phyloP scores from a whole-genome alignment of 164 flowering plant species.

The Hamamelis virginiana region DNA sequence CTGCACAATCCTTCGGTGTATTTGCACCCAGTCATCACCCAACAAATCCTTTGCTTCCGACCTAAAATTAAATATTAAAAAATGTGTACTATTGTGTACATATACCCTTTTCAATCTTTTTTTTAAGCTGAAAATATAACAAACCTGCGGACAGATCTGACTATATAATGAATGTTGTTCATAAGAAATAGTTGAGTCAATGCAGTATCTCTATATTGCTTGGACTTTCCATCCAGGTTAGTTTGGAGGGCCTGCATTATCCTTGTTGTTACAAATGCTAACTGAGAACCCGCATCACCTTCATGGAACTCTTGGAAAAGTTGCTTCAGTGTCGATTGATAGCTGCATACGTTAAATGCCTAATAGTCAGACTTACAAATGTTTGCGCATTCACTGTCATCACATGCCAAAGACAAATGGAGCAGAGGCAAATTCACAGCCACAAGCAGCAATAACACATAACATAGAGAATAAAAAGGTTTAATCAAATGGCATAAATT shows the following conservation, averaged over 20 bases:
- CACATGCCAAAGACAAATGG: neutral
- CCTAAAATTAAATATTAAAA: constrained; percentile 24
- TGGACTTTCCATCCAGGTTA: constrained; percentile 91
- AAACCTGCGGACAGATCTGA: constrained; percentile 94
- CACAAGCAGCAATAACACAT: too few relatives aligned
- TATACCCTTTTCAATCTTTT: neutral
- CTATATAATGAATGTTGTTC: constrained; percentile 95
- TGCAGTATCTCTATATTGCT: constrained; percentile 86
- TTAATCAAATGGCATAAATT: too few relatives aligned
- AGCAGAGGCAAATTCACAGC: neutral
- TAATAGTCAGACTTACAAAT: constrained; percentile 5
- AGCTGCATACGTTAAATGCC: constrained; percentile 43
- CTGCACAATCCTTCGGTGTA: constrained; percentile 68
- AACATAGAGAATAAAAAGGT: too few relatives aligned
- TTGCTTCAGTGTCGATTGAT: constrained; percentile 83
- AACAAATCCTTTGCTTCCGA: constrained; percentile 75
- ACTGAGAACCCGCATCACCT: constrained; percentile 54
- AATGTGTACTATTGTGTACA: neutral
- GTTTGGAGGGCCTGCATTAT: constrained; percentile 88
- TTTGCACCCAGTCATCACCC: constrained; percentile 87
- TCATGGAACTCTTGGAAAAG: constrained; percentile 76
- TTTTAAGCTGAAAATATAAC: constrained; percentile 12
- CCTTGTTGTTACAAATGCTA: constrained; percentile 67
- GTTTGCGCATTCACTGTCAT: neutral
- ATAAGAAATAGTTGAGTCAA: constrained; percentile 85